Base-by-base conservation (phyloP, 202 grass and related monocot genomes). In the Panicum virgatum region DNA sequence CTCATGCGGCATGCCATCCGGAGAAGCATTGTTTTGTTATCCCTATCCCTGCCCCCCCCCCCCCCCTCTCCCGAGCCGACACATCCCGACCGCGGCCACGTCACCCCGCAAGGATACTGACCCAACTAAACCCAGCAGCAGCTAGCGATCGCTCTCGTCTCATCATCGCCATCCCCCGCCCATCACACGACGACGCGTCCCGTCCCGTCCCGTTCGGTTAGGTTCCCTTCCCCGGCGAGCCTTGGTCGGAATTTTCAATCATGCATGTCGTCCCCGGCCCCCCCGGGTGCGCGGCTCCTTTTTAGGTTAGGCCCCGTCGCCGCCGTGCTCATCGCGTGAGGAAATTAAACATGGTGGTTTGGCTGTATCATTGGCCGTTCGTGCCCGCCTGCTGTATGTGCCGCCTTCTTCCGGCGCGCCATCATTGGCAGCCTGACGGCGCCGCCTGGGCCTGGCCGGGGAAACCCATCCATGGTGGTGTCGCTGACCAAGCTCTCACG, bases 211-310 rank as follows among this genome's bases (percentile, higher is more conserved):
- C 48, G 16, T 51, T 34, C 32, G 32, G 32, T 34, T 34, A 3
- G 32, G 32, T 34, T 12, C 23, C 3, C 0, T 1, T 29, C 40
- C 22, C 11, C 26, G 2, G 16, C 43, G 0, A 16, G 40, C 44
- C 6, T 34, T 47, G 78, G 66, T 68, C 72, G 32, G 66, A 78
- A 78, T 82, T 86, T 73, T 78, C 83, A 52, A 82, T 65, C 60
- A 18, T 26, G 23, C n/a, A n/a, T n/a, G n/a, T n/a, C n/a, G n/a
- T 7, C 15, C 8, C 29, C 36, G 18, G 6, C 51, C 51, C 7
- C 64, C 9, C 37, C 67, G 40, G 22, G 7, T n/a, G 4, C 20
- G 7, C 1, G 61, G 53, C 83, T 66, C 47, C 47, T 37, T 80
- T 68, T 37, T 11, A 1, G 39, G 23, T 68, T 29, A 67, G 52